phyloP scores from a whole-genome alignment of 2,329 filamentous ascomycete genomes.

The Aspergillus neoniger region DNA sequence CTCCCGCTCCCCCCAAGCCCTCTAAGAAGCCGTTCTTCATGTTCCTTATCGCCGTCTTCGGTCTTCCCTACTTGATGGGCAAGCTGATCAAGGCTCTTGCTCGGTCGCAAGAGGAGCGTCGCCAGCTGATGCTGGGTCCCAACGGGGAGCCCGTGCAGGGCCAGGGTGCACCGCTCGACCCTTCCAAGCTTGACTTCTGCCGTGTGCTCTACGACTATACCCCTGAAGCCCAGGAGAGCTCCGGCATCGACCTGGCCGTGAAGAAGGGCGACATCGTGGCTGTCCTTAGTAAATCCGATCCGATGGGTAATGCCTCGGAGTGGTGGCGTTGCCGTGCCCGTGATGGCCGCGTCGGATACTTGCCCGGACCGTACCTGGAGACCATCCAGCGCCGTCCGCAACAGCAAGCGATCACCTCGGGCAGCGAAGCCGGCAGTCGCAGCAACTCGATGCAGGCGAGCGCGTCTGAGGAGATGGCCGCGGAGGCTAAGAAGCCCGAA shows the following conservation, averaged over 20 bases:
- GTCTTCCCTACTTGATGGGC: constrained; percentile 93
- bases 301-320: constrained; percentile 85
- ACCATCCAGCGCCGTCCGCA: constrained; percentile 60
- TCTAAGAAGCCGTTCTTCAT: constrained; percentile 95
- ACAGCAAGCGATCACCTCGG: constrained; percentile 47
- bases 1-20: constrained; percentile 67
- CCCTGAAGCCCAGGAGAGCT: constrained; percentile 64
- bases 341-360: constrained; percentile 86
- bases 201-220: constrained; percentile 92
- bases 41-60: constrained; percentile 92
- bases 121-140: constrained; percentile 55
- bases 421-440: constrained; percentile 48
- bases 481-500: constrained; percentile 46
- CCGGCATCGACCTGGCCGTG: constrained; percentile 83
- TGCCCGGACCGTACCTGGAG: constrained; percentile 88
- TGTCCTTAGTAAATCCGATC: constrained; percentile 88
- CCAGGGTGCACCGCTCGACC: constrained; percentile 64
- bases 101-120: constrained; percentile 73
- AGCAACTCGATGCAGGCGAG: constrained; percentile 56
- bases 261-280: constrained; percentile 96
- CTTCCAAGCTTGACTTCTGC: constrained; percentile 93
- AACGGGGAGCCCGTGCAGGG: constrained; percentile 45
- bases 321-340: constrained; percentile 96
- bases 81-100: constrained; percentile 89
- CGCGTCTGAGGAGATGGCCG: constrained; percentile 23